Base-by-base conservation (phyloP, 768 basidiomycete species). In the Chalciporus piperatus region DNA sequence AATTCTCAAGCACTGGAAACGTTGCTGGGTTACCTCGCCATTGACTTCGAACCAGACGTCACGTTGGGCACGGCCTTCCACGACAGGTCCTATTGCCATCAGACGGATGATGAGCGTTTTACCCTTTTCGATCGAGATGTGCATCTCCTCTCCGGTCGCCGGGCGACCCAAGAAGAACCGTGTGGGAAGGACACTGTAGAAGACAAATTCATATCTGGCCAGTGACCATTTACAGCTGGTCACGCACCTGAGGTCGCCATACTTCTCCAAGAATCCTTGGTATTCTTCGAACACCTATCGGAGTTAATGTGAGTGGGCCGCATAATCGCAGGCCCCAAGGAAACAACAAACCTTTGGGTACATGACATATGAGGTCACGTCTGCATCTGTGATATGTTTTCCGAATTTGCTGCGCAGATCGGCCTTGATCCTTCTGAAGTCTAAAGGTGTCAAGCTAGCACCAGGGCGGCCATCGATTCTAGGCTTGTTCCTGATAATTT, bases 31-130 rank as follows among this genome's bases (percentile, higher is more conserved):
- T 65, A 89, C 90, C 79, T 96, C 92, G 72, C 94, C 94, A 62
- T 96, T 96, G 53, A 96, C 89, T 77, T 98, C 96, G 67, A 98
- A 96, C 90, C 96, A 97, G 52, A 96, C 92, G 68, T 98, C 95
- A 62, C 96, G 85, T 63, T 92, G 89, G 20, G 95, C 92, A 60
- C 84, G 88, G 33, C 89, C 89, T 68, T 93, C 86, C 47, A 96
- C 87, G 48, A 98, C 89, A 51, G 93, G 90, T 17, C 96, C 94
- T 44, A 95, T 81, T 25, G 97, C 97, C 82, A 99, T 88, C 63
- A 98, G 79, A 61, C 93, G 89, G 68, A 99, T 85, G 68, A 98
- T 95, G 53, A 99, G 80, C 48, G 90, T 97, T 80, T 98, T 98
- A 37, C 97, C 97, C 70, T 90, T 83, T 73, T 95, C 93, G 64